A percentile compares a stretch with the other conserved stretches of the same genome.
phyloP scores from a whole-genome alignment of 2,329 filamentous ascomycete genomes.

The Ophiostoma montium region DNA sequence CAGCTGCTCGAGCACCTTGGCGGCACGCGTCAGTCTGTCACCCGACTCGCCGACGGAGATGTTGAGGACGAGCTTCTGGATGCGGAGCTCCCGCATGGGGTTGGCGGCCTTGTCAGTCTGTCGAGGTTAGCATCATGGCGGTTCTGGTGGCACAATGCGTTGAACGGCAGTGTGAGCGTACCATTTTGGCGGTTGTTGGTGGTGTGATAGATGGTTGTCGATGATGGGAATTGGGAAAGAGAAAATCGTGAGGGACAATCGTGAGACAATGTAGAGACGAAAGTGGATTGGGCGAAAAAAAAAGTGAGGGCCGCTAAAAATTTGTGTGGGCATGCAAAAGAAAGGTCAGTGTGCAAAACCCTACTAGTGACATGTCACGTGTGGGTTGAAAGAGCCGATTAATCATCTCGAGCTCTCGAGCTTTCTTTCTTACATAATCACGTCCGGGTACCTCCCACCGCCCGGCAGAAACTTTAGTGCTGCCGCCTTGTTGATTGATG shows the following conservation, averaged over 20 bases:
- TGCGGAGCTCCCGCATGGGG: constrained; percentile 99
- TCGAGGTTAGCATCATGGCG: constrained; percentile 17
- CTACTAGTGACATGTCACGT: neutral
- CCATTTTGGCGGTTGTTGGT: constrained; percentile 22
- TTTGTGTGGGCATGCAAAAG: neutral
- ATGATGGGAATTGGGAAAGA: constrained; percentile 3
- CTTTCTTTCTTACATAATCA: neutral
- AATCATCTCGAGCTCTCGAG: neutral
- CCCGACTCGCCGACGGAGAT: constrained; percentile 99
- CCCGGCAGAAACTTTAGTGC: constrained; percentile 4
- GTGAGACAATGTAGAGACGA: constrained; percentile 4
- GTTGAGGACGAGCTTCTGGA: constrained; percentile 99
- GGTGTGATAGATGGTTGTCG: constrained; percentile 4
- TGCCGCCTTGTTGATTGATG: constrained; percentile 4
- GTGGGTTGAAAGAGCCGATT: neutral
- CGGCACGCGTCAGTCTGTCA: constrained; percentile 99
- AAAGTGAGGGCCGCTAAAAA: neutral
- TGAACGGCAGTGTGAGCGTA: constrained; percentile 16
- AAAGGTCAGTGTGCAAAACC: neutral
- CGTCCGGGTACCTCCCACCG: neutral
- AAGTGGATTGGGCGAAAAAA: neutral
- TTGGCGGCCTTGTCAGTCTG: constrained; percentile 79
- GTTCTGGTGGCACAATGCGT: too few species aligned
- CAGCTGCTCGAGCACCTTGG: constrained; percentile 99
- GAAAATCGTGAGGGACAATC: neutral